These are phyloP conservation scores for Xylariaceae sp. DNA, from an alignment of 2,329 filamentous ascomycete genomes.

Conservation along the genomic window DNA sequence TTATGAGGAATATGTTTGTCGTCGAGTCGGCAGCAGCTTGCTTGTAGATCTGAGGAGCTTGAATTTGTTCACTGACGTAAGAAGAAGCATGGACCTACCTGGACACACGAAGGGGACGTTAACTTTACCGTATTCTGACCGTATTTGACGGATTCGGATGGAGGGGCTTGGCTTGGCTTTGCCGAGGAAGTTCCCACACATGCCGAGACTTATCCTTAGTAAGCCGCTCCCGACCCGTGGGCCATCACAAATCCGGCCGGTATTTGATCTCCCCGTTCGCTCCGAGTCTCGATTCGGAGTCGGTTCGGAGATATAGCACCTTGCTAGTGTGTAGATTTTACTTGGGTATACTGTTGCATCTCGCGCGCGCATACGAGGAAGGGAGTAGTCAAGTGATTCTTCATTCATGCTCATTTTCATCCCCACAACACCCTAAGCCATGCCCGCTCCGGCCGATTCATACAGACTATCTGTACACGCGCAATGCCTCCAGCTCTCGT, in stretches of 20 bases:
- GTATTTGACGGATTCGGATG: neutral
- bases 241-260: slow-evolving; percentile 1
- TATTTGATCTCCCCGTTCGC: slow-evolving; percentile 5
- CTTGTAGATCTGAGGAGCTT: neutral
- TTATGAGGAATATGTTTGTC: too few species aligned
- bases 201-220: neutral
- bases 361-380: neutral
- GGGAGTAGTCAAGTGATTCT: slow-evolving; percentile 11
- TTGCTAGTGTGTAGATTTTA: neutral
- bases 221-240: neutral
- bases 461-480: slow-evolving; percentile 32
- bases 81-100: neutral
- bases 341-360: neutral
- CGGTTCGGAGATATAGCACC: neutral
- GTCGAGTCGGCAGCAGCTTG: too few species aligned
- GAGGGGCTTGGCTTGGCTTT: neutral
- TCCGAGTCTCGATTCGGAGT: slow-evolving; percentile 2
- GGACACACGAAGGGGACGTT: too few species aligned
- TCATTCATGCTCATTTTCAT: slow-evolving; percentile 19
- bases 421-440: slow-evolving; percentile 20
- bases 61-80: slow-evolving; percentile 13
- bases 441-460: slow-evolving; percentile 21
- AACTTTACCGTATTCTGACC: neutral
- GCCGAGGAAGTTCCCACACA: slow-evolving; percentile 8
- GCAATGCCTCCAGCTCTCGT: slow-evolving; percentile 21